Evolutionary conservation across 2,329 filamentous ascomycete species (phyloP), one percentile per base, ranked within the genome.

Genomic region (Sporothrix curviconia): DNA sequence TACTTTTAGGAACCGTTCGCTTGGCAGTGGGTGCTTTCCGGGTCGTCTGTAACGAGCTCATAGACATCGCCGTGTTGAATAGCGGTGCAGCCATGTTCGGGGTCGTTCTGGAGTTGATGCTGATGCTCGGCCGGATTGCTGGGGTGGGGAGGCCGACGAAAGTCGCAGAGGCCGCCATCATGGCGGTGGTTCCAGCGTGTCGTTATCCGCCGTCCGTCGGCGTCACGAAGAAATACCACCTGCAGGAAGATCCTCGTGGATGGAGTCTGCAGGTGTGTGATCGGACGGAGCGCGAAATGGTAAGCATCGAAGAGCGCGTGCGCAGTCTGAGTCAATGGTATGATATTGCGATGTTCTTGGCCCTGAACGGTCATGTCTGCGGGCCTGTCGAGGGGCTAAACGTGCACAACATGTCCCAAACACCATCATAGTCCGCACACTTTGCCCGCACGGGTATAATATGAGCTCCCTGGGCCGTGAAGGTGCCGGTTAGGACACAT

Each of bases 401-500:
- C 2, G 2, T 19, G 4, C 4, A 6, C 8, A 51, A 25, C 24
- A 47, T 17, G 1, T 36, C 15, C 52, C 56, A 58, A n/a, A 25
- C 15, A 6, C 15, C 5, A 19, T 19, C n/a, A 8, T 34, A 11
- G 7, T 34, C n/a, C 7, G 3, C 14, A n/a, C 11, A 19, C n/a
- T 58, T 24, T 5, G 53, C 25, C 7, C 57, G 40, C 11, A 56
- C 47, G 7, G 57, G 57, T 9, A 59, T 34, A 28, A 59, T 59
- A 42, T 59, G 57, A 36, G 40, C 53, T 6, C 57, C 57, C 7
- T 56, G 15, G 4, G 57, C 30, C 17, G 46, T 36, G 39, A 36
- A 8, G 7, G 43, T 19, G 14, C 53, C 53, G 1, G 57, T 44
- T 3, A 57, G 49, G 3, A 57, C 17, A 34, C 55, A 57, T 17